Percentiles rank a stretch among this genome's conserved stretches.
phyloP scores from a whole-genome alignment of 257 asterid genomes.

The Fraxinus quadrangulata region DNA sequence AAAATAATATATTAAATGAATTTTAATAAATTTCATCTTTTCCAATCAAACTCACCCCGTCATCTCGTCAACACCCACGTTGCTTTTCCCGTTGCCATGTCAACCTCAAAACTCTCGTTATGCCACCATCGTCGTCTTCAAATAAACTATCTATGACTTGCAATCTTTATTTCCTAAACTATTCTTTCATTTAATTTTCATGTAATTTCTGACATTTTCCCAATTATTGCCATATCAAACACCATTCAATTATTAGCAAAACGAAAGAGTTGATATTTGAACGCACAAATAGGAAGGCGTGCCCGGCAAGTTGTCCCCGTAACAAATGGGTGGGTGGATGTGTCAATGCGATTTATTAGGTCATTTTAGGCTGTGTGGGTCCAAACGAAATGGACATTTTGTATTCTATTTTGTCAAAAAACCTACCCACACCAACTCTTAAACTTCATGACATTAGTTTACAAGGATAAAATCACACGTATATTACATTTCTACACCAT shows the following conservation, averaged over 20 bases:
- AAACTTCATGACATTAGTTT: too few relatives aligned
- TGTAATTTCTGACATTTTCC: neutral
- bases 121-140: too few relatives aligned
- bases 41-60: too few relatives aligned
- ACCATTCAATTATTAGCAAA: neutral
- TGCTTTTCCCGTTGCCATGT: too few relatives aligned
- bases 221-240: neutral
- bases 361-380: conserved; percentile 18
- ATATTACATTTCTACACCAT: too few relatives aligned
- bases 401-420: neutral
- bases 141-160: neutral
- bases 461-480: too few relatives aligned
- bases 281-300: neutral
- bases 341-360: neutral
- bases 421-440: conserved; percentile 2
- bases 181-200: too few relatives aligned
- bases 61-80: too few relatives aligned
- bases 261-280: neutral
- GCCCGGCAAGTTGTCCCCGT: neutral
- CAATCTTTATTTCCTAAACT: neutral
- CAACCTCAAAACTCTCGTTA: too few relatives aligned
- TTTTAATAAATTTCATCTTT: too few relatives aligned
- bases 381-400: conserved; percentile 16
- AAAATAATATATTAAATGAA: too few relatives aligned
- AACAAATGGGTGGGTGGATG: neutral